A percentile compares a stretch with the other conserved stretches of the same genome.
Evolutionary conservation across 768 basidiomycete genomes (phyloP).

Genomic region (Coprinopsis marcescibilis): DNA sequence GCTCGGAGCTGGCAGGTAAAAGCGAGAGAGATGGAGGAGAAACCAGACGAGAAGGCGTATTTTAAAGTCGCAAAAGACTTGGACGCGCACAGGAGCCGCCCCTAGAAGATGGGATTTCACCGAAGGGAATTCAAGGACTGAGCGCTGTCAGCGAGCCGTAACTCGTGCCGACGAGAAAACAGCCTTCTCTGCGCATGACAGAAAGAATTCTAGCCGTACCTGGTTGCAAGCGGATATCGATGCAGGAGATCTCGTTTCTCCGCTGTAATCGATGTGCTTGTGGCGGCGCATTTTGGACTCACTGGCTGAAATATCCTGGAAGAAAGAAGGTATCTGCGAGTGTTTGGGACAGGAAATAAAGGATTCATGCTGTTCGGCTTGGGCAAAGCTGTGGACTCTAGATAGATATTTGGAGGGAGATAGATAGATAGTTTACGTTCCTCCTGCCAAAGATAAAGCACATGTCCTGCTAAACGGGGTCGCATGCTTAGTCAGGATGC

Average conservation of each 20-base stretch:
- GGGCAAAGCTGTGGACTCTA: too few relatives aligned
- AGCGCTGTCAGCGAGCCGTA: background rate
- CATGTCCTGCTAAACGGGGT: slow-evolving; percentile 25
- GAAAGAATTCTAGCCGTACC: slow-evolving; percentile 9
- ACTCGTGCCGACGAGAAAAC: slow-evolving; percentile 7
- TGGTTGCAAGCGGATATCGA: slow-evolving; percentile 4
- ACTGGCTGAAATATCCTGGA: background rate
- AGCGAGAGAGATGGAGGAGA: too few relatives aligned
- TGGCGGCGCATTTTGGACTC: slow-evolving; percentile 1
- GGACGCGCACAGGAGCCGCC: slow-evolving; percentile 4
- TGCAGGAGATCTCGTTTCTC: slow-evolving; percentile 5
- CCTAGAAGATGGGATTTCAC: background rate
- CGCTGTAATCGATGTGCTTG: slow-evolving; percentile 8
- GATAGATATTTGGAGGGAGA: too few relatives aligned
- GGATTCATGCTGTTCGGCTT: too few relatives aligned
- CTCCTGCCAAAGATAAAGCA: slow-evolving; percentile 22
- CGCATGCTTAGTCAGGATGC: slow-evolving; percentile 20
- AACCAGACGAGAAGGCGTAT: too few relatives aligned
- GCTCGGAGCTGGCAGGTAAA: background rate
- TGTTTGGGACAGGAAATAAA: too few relatives aligned
- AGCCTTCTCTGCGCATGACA: slow-evolving; percentile 5
- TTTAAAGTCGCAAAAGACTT: background rate
- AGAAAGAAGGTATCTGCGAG: too few relatives aligned
- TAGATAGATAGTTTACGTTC: slow-evolving; percentile 1
- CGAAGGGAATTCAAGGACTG: background rate